Conservation (phyloP, 768 basidiomycete genomes). For the Chalciporus chontae region DNA sequence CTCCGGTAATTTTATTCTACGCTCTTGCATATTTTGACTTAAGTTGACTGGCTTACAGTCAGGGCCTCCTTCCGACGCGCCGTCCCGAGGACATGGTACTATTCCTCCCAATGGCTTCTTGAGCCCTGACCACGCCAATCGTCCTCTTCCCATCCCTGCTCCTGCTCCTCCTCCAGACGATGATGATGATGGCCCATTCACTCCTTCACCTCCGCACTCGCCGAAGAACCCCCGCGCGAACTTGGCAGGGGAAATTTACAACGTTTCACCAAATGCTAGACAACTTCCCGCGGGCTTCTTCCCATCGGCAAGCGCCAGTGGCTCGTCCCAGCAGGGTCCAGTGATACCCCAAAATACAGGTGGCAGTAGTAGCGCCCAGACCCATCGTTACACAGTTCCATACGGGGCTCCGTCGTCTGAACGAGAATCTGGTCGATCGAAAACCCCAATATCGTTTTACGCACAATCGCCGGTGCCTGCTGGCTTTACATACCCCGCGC, state of each 20-base stretch:
- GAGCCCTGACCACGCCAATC: conserved; percentile 32
- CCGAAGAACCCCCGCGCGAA: conserved; percentile 4
- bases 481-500: conserved; percentile 25
- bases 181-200: conserved; percentile 13
- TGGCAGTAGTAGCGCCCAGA: neutral
- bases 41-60: conserved; percentile 22
- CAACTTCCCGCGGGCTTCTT: conserved; percentile 13
- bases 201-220: conserved; percentile 14
- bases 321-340: conserved; percentile 19
- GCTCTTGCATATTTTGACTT: conserved; percentile 9
- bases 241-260: conserved; percentile 17
- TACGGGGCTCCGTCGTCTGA: conserved; percentile 17
- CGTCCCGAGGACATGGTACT: conserved; percentile 23
- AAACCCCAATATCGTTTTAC: conserved; percentile 23
- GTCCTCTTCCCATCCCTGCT: conserved; percentile 24
- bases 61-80: conserved; percentile 30
- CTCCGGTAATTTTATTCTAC: conserved; percentile 25
- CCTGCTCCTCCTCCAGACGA: neutral
- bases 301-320: neutral
- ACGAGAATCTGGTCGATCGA: conserved; percentile 17
- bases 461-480: conserved; percentile 24
- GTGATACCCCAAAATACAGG: conserved; percentile 19
- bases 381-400: conserved; percentile 12
- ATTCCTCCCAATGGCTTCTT: conserved; percentile 15
- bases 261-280: conserved; percentile 1